Evolutionary conservation across 2,329 filamentous ascomycete genomes (phyloP), one percentile per base, ranked within the genome.

Genomic region (Alternaria ventricosa): DNA sequence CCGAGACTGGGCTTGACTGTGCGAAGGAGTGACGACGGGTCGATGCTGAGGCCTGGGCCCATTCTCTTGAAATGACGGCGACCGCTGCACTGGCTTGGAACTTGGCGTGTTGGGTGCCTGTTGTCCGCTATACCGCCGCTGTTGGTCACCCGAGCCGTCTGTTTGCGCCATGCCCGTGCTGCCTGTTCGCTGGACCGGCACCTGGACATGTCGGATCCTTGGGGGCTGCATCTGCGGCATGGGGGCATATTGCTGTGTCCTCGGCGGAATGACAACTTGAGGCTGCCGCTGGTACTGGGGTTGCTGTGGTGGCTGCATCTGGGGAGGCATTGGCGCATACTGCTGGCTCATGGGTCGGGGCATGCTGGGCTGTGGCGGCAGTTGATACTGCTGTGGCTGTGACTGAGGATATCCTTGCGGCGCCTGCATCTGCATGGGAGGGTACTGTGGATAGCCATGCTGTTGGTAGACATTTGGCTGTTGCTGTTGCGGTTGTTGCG

Each of bases 71-170:
- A 80, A 68, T 57, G 79, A 79, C 25, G 79, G 74, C 51, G 82
- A 77, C 44, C 79, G 77, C 36, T 76, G 74, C 36, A 75, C 70
- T 18, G 81, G 77, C 47, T 81, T 83, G 49, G 78, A 75, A 41
- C 67, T 70, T 23, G 79, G 70, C n/a, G 76, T 66, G 15, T 36
- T 57, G 22, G 60, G 65, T n/a, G 55, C 47, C 25, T 71, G 71
- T 15, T 69, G 72, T 27, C 55, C 46, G 18, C 63, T 71, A 41
- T 66, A 62, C 9, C 55, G 65, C 20, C 70, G 68, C 23, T 63
- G 68, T 25, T 65, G 67, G 13, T 69, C 68, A 9, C 58, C 60
- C 6, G 68, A 15, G 2, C 66, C 69, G 18, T 72, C 72, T 47
- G 59, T 58, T 43, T 73, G 71, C 11, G 63, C 27, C 1, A 65